A percentile compares a stretch with the other conserved stretches of the same genome.
Conservation (phyloP, 371 early-diverging fungal genomes). For the Circinella minor region DNA sequence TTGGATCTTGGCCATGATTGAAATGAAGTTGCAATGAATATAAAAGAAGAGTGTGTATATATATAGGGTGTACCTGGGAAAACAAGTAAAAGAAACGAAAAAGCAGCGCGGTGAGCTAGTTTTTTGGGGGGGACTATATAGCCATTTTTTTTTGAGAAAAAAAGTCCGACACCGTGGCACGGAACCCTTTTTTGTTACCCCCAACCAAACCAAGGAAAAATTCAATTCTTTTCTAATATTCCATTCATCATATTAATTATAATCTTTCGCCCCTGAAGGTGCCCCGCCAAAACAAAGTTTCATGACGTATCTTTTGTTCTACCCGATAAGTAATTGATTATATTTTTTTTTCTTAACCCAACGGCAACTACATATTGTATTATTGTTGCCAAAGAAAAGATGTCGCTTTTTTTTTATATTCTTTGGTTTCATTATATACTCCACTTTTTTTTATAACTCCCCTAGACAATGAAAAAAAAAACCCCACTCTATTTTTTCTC, state of each 20-base stretch:
- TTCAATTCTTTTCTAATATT: too few relatives aligned
- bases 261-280: not conserved
- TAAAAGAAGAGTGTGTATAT: not conserved
- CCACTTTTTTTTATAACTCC: too few relatives aligned
- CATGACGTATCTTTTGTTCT: not conserved
- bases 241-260: not conserved
- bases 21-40: not conserved
- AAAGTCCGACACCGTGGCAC: constrained; percentile 4
- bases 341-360: too few relatives aligned
- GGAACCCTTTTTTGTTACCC: not conserved
- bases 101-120: not conserved
- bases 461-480: too few relatives aligned
- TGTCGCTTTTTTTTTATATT: too few relatives aligned
- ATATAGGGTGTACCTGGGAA: too few relatives aligned
- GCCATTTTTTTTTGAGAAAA: not conserved
- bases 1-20: constrained; percentile 32
- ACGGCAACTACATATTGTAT: not conserved
- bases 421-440: too few relatives aligned
- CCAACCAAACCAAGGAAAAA: not conserved
- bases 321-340: constrained; percentile 9
- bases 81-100: not conserved
- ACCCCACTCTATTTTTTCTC: too few relatives aligned
- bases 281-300: constrained; percentile 11
- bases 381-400: too few relatives aligned
- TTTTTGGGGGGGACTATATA: not conserved